Percentiles rank a stretch among this genome's conserved stretches.
These are phyloP conservation scores for Diaporthe caulivora DNA, from an alignment of 2,329 filamentous ascomycete genomes.

Conservation along the genomic window DNA sequence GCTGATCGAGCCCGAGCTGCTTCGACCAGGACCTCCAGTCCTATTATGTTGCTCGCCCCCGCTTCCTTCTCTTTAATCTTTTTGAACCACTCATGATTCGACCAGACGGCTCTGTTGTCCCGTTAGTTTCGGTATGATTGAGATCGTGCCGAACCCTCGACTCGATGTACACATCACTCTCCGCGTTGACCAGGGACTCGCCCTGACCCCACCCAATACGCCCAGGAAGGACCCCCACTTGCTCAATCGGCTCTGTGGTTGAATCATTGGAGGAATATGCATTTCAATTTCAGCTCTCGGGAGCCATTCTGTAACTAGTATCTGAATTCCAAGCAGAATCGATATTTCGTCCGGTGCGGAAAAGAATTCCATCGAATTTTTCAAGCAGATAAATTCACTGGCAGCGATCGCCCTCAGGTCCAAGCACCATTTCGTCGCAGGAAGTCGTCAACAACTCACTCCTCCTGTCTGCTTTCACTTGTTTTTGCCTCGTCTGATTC, in stretches of 20 bases:
- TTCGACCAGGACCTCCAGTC: too few relatives aligned
- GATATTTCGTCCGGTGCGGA: not conserved
- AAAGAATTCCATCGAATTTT: too few relatives aligned
- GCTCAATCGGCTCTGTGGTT: too few relatives aligned
- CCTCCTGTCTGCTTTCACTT: not conserved
- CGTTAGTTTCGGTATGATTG: not conserved
- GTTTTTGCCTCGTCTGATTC: not conserved
- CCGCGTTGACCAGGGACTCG: too few relatives aligned
- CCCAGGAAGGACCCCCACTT: too few relatives aligned
- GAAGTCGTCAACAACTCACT: conserved; percentile 5
- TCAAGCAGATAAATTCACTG: not conserved
- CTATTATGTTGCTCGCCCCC: too few relatives aligned
- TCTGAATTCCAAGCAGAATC: not conserved
- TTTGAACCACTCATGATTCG: not conserved
- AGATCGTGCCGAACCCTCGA: too few relatives aligned
- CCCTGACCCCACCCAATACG: too few relatives aligned
- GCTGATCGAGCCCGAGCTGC: not conserved
- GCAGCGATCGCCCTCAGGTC: conserved; percentile 27
- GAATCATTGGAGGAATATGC: too few relatives aligned
- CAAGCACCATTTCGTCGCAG: not conserved
- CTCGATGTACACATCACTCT: too few relatives aligned
- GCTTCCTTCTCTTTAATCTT: not conserved
- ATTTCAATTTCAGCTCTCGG: not conserved
- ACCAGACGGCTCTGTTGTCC: not conserved
- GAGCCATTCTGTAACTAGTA: too few relatives aligned